phyloP scores from a whole-genome alignment of 2,329 filamentous ascomycete genomes.

The Daldinia sp. region DNA sequence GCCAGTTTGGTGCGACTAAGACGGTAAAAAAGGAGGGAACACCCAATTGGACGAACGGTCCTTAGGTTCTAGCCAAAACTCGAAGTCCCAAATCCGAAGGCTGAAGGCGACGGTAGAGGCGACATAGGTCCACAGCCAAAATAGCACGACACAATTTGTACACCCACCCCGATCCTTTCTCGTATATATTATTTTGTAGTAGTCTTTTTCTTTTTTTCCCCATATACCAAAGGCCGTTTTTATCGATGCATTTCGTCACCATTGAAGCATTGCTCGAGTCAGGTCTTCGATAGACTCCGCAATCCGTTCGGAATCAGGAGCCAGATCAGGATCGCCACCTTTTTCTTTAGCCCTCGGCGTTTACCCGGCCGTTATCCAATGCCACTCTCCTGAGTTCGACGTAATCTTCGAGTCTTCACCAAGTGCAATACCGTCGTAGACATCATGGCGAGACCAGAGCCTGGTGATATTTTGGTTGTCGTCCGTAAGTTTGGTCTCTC shows the following conservation, averaged over 20 bases:
- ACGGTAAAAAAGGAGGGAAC: conserved; percentile 38
- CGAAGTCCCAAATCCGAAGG: conserved; percentile 31
- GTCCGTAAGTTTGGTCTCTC: conserved; percentile 70
- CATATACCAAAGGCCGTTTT: conserved; percentile 15
- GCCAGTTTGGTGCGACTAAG: conserved; percentile 30
- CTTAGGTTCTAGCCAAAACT: conserved; percentile 39
- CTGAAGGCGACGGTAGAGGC: conserved; percentile 34
- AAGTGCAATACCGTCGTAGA: conserved; percentile 19
- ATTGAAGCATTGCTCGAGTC: conserved; percentile 47
- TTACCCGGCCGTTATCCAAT: conserved; percentile 27
- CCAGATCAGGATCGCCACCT: conserved; percentile 35
- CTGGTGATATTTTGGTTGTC: conserved; percentile 76
- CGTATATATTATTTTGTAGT: conserved; percentile 37
- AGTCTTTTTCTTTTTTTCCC: conserved; percentile 11
- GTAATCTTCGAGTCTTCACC: conserved; percentile 21
- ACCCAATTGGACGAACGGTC: conserved; percentile 37
- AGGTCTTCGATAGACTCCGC: conserved; percentile 44
- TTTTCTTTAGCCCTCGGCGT: conserved; percentile 23
- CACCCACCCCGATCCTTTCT: conserved; percentile 20
- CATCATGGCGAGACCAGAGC: conserved; percentile 67
- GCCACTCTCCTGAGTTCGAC: conserved; percentile 20
- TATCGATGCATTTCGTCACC: conserved; percentile 44
- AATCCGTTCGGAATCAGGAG: conserved; percentile 35
- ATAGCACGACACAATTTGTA: conserved; percentile 27
- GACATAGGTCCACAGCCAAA: conserved; percentile 30